A percentile compares a stretch with the other conserved stretches of the same genome.
phyloP scores from a whole-genome alignment of 140 eudicot species.

The Senecio squalidus region DNA sequence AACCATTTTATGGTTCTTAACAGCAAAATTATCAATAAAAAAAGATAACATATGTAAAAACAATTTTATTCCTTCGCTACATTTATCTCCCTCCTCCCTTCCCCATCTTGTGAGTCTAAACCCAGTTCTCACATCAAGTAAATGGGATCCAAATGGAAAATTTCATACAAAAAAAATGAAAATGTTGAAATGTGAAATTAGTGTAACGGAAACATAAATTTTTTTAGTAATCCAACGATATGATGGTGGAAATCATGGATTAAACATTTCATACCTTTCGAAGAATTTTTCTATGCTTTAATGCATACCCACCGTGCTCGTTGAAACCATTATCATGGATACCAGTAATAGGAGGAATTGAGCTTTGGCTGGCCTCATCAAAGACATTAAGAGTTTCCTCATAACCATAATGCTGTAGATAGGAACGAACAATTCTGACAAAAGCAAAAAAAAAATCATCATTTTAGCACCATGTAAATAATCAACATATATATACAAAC shows the following conservation, averaged over 20 bases:
- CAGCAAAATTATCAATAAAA: too few species aligned
- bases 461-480: slow-evolving; percentile 1
- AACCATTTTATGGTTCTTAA: too few species aligned
- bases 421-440: slow-evolving; percentile 80
- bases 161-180: not conserved
- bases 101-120: too few species aligned
- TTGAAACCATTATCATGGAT: slow-evolving; percentile 46
- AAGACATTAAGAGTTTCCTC: slow-evolving; percentile 72
- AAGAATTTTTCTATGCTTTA: slow-evolving; percentile 59
- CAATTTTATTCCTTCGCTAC: too few species aligned
- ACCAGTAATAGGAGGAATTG: slow-evolving; percentile 55
- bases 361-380: slow-evolving; percentile 61
- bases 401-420: slow-evolving; percentile 89
- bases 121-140: not conserved
- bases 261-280: slow-evolving; percentile 74
- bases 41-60: too few species aligned
- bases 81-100: too few species aligned
- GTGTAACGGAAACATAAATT: not conserved
- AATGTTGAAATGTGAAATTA: not conserved
- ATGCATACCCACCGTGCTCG: slow-evolving; percentile 49
- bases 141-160: not conserved
- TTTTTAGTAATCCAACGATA: not conserved
- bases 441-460: slow-evolving; percentile 6
- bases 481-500: slow-evolving; percentile 2
- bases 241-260: too few species aligned